Evolutionary conservation across 345 rosid species (phyloP).

Genomic region (Euphorbia pulcherrima): DNA sequence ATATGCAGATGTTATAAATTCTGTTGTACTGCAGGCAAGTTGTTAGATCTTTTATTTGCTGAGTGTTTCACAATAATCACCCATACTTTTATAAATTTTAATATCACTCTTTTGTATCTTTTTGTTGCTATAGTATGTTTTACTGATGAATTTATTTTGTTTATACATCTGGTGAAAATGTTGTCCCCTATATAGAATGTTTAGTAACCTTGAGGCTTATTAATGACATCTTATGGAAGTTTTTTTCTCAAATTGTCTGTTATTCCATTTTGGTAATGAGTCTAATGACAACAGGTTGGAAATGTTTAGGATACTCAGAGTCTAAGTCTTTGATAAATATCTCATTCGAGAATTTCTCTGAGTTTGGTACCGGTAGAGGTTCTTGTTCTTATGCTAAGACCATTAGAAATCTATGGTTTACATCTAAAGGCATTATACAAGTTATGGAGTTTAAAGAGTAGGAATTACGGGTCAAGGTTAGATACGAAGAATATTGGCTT

Average conservation of each 20-base stretch:
- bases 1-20: conserved; percentile 93
- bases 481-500: not conserved
- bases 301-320: not conserved
- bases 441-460: not conserved
- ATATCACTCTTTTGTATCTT: not conserved
- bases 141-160: not conserved
- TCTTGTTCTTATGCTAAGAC: conserved; percentile 9
- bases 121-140: not conserved
- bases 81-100: not conserved
- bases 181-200: not conserved
- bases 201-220: not conserved
- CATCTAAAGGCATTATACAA: not conserved
- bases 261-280: not conserved
- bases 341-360: not conserved
- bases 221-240: not conserved
- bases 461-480: not conserved
- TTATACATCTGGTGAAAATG: not conserved
- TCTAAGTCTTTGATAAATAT: not conserved
- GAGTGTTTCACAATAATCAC: not conserved
- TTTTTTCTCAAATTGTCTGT: conserved; percentile 1
- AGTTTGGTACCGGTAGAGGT: conserved; percentile 7
- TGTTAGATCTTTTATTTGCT: conserved; percentile 1
- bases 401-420: not conserved
- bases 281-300: conserved; percentile 7
- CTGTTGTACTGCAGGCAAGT: conserved; percentile 91